phyloP scores from a whole-genome alignment of 2,329 filamentous ascomycete species.

The Elsinoe ampelina region DNA sequence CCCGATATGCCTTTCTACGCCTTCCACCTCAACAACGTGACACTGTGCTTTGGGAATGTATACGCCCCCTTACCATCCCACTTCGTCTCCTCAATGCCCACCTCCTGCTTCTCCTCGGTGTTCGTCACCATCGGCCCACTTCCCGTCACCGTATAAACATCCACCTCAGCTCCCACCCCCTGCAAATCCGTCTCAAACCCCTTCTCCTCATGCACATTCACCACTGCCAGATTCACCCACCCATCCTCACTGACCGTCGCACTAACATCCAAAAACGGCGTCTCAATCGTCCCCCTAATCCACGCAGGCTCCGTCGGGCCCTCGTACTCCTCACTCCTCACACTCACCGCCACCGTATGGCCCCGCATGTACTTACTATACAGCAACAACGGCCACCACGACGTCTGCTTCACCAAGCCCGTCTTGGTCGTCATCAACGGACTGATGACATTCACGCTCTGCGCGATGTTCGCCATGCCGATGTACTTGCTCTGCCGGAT shows the following conservation, averaged over 20 bases:
- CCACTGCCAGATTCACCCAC: conserved; percentile 57
- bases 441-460: conserved; percentile 68
- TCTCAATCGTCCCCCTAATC: conserved; percentile 56
- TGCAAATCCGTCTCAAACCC: conserved; percentile 52
- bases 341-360: conserved; percentile 56
- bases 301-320: conserved; percentile 58
- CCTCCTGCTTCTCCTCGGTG: conserved; percentile 52
- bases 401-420: conserved; percentile 61
- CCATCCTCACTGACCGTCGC: conserved; percentile 52
- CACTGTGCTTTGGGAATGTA: conserved; percentile 49
- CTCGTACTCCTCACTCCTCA: conserved; percentile 53
- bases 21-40: conserved; percentile 18
- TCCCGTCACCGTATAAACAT: conserved; percentile 56
- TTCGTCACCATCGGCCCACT: conserved; percentile 51
- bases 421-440: conserved; percentile 61
- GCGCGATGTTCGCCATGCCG: conserved; percentile 71
- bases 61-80: conserved; percentile 57
- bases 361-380: conserved; percentile 68
- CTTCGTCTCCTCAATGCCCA: conserved; percentile 49
- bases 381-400: conserved; percentile 64
- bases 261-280: conserved; percentile 61
- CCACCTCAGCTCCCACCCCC: conserved; percentile 46
- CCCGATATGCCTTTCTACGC: not conserved
- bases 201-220: conserved; percentile 57
- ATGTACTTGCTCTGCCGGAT: conserved; percentile 60